phyloP scores from a whole-genome alignment of 75 land plant species.

The Picea sitchensis region DNA sequence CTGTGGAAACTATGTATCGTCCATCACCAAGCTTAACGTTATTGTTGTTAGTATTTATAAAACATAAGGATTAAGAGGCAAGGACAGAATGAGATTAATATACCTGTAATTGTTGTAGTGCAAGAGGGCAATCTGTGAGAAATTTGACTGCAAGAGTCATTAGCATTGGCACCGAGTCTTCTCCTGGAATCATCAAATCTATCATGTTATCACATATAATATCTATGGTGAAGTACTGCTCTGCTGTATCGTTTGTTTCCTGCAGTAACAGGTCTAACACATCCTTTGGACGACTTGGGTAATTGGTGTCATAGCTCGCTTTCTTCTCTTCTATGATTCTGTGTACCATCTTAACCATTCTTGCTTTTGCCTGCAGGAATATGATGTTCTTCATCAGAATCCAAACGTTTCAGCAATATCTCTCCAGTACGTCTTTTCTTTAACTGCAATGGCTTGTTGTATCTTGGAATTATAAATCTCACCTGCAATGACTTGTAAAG shows the following conservation, averaged over 20 bases:
- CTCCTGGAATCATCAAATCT: slow-evolving; percentile 64
- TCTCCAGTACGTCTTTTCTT: background rate
- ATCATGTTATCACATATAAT: slow-evolving; percentile 59
- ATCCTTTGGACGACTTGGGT: slow-evolving; percentile 23
- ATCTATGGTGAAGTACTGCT: slow-evolving; percentile 35
- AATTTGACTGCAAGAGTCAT: slow-evolving; percentile 55
- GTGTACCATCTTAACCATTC: slow-evolving; percentile 32
- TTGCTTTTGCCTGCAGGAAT: slow-evolving; percentile 46
- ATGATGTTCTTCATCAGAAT: background rate
- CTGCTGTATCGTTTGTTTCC: slow-evolving; percentile 16
- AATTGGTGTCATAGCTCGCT: background rate
- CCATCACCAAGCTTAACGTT: background rate
- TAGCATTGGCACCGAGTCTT: slow-evolving; percentile 66
- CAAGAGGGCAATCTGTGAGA: slow-evolving; percentile 52
- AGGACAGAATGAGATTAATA: background rate
- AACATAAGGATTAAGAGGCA: background rate
- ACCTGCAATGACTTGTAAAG: slow-evolving; percentile 57
- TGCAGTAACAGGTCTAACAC: slow-evolving; percentile 42
- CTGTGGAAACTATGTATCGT: background rate
- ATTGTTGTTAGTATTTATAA: background rate
- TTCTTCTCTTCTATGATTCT: slow-evolving; percentile 39
- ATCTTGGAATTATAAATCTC: background rate
- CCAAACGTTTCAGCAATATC: background rate
- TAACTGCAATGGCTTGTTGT: background rate
- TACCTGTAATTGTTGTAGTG: slow-evolving; percentile 51